Percentiles rank a stretch among this genome's conserved stretches.
phyloP scores from a whole-genome alignment of 768 basidiomycete genomes.

The Podaxis sp. region DNA sequence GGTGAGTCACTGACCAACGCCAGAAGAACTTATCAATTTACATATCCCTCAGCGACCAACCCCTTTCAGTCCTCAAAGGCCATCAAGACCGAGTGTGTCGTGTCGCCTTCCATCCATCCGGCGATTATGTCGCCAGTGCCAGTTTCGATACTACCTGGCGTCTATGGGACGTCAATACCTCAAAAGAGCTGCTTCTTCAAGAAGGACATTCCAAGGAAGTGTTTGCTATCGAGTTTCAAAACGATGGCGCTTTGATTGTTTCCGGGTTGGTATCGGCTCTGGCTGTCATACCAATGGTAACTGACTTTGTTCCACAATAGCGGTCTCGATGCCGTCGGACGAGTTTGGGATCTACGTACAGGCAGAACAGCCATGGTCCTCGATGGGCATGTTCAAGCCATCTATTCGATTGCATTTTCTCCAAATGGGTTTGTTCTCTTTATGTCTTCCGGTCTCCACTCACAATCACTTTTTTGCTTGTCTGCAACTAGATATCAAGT shows the following conservation, averaged over 20 bases:
- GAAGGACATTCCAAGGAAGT: constrained; percentile 98
- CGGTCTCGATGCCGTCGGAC: constrained; percentile 93
- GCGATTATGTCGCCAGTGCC: constrained; percentile 88
- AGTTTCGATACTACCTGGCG: constrained; percentile 98
- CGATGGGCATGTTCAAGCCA: constrained; percentile 93
- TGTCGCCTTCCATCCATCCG: constrained; percentile 95
- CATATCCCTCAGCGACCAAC: constrained; percentile 58
- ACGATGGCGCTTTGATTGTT: constrained; percentile 88
- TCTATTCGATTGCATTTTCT: constrained; percentile 88
- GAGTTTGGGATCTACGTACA: constrained; percentile 95
- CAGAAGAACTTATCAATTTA: constrained; percentile 1
- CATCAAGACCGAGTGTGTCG: constrained; percentile 90
- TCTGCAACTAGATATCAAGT: constrained; percentile 76
- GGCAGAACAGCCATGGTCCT: constrained; percentile 97
- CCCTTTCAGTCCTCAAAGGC: constrained; percentile 82
- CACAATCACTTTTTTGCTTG: constrained; percentile 9
- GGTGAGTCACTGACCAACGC: constrained; percentile 37
- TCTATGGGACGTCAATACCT: constrained; percentile 86
- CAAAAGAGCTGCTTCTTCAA: constrained; percentile 81
- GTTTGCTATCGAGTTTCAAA: constrained; percentile 92
- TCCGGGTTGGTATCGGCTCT: constrained; percentile 67
- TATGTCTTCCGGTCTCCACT: constrained; percentile 4
- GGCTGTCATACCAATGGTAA: not conserved
- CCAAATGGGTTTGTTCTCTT: constrained; percentile 79
- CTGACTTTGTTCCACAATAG: constrained; percentile 32